These are phyloP conservation scores for Calonectria crousiana DNA, from an alignment of 2,329 filamentous ascomycete genomes.

Conservation along the genomic window DNA sequence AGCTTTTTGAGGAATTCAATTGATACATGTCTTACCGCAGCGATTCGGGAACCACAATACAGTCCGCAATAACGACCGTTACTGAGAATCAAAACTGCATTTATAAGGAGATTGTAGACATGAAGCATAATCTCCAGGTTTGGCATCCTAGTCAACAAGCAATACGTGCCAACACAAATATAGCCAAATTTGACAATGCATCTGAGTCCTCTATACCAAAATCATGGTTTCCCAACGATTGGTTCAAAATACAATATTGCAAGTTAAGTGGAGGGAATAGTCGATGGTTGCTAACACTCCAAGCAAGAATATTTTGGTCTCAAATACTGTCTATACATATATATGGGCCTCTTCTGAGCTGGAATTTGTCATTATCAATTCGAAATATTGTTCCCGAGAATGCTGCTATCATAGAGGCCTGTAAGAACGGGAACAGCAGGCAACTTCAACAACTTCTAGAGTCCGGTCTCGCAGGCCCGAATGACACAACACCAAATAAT, in stretches of 20 bases:
- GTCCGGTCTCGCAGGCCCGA: neutral
- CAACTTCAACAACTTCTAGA: neutral
- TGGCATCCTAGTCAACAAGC: neutral
- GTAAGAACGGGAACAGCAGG: neutral
- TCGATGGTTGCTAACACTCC: neutral
- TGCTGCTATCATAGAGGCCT: neutral
- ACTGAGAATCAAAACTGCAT: neutral
- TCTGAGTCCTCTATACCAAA: neutral
- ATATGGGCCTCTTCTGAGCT: neutral
- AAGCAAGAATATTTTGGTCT: neutral
- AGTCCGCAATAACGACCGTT: neutral
- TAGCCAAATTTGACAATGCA: neutral
- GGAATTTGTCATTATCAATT: neutral
- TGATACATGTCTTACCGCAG: neutral
- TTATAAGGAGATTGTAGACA: neutral
- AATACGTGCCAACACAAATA: neutral
- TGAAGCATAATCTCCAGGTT: neutral
- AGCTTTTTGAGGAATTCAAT: too few species aligned
- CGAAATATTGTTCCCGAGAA: neutral
- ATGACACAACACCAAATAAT: neutral
- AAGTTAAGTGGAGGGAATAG: neutral
- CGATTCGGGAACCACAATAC: neutral
- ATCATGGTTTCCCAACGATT: neutral
- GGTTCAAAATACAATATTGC: neutral
- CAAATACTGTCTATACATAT: neutral